Conservation (phyloP, 352 stramenopile genomes). For the Phytophthora hibernalis region DNA sequence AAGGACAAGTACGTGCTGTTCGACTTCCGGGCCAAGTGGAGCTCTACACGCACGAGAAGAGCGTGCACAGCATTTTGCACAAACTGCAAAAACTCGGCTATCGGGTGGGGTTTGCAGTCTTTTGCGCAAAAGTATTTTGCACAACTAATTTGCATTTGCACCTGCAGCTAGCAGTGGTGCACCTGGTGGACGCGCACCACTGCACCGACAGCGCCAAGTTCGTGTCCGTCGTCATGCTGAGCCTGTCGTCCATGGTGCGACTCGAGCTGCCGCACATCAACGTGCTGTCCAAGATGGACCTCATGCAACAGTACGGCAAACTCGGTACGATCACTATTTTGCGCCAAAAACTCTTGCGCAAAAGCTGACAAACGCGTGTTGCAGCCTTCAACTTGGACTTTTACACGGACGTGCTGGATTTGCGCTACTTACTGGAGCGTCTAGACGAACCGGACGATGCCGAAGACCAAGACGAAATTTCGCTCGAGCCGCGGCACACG, state of each 20-base stretch:
- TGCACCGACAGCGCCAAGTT: conserved; percentile 97
- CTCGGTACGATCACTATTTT: conserved; percentile 48
- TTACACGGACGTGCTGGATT: conserved; percentile 88
- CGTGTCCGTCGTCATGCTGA: conserved; percentile 96
- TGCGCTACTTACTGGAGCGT: conserved; percentile 83
- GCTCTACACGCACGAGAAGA: conserved; percentile 98
- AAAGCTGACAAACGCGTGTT: neutral
- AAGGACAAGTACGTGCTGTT: conserved; percentile 98
- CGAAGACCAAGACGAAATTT: conserved; percentile 49
- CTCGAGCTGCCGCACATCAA: conserved; percentile 99
- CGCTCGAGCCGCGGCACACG: conserved; percentile 40
- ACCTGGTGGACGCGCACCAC: conserved; percentile 95
- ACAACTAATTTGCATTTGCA: neutral
- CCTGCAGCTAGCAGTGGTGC: conserved; percentile 89
- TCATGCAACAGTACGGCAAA: conserved; percentile 94
- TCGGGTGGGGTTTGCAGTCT: conserved; percentile 55
- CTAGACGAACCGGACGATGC: conserved; percentile 74
- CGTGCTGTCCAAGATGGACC: conserved; percentile 99
- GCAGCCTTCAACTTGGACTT: conserved; percentile 90
- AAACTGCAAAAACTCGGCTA: conserved; percentile 93
- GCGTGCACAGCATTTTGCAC: conserved; percentile 96
- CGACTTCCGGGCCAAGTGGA: conserved; percentile 99
- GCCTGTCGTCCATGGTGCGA: conserved; percentile 97
- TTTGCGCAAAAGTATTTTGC: neutral
- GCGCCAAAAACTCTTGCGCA: neutral